Evolutionary conservation across 176 grass and related monocot genomes (phyloP).

Genomic region (Triticum aestivum): DNA sequence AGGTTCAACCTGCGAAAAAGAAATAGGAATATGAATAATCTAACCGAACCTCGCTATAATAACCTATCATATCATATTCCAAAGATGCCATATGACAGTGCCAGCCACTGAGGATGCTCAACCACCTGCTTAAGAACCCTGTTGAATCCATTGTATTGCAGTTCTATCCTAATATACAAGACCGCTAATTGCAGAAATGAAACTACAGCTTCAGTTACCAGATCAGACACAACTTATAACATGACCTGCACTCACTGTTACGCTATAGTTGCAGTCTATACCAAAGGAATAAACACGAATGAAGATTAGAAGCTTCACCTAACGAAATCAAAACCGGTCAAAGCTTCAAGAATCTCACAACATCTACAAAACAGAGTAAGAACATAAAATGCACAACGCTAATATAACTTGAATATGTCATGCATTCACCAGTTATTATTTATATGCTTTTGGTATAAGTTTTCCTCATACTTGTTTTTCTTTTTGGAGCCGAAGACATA

Average conservation of each 20-base stretch:
- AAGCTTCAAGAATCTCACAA: constrained; percentile 25
- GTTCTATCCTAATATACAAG: constrained; percentile 52
- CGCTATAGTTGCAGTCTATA: constrained; percentile 8
- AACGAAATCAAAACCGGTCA: constrained; percentile 6
- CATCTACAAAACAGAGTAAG: constrained; percentile 35
- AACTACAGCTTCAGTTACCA: constrained; percentile 34
- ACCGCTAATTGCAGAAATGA: constrained; percentile 43
- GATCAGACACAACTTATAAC: constrained; percentile 5
- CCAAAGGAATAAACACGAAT: neutral
- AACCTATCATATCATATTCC: constrained; percentile 66
- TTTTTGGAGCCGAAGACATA: neutral
- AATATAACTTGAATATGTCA: neutral
- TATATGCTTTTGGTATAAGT: neutral
- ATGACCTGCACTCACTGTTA: constrained; percentile 23
- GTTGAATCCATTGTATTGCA: constrained; percentile 44
- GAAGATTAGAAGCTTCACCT: constrained; percentile 32
- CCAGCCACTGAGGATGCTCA: constrained; percentile 36
- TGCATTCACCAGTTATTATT: neutral
- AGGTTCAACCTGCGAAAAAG: constrained; percentile 8
- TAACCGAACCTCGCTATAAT: constrained; percentile 36
- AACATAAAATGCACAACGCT: constrained; percentile 5
- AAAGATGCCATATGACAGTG: constrained; percentile 41
- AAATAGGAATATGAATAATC: constrained; percentile 37
- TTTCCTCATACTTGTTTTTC: neutral
- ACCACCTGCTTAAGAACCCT: constrained; percentile 48